phyloP scores from a whole-genome alignment of 257 asterid genomes.

The Galeopsis tetrahit region DNA sequence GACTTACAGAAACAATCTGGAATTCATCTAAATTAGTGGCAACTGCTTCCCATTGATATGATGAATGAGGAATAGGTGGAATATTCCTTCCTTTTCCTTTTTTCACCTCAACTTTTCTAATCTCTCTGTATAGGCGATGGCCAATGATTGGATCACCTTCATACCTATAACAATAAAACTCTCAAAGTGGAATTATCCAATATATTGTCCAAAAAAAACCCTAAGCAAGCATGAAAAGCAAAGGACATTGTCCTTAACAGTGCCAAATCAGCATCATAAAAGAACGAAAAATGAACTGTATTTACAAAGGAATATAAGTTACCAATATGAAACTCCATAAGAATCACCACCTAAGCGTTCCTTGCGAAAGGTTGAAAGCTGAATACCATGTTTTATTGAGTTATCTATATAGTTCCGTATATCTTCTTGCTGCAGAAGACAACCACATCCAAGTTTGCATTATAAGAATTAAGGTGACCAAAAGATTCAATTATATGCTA shows the following conservation, averaged over 20 bases:
- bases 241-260: background rate
- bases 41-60: slow-evolving; percentile 95
- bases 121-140: slow-evolving; percentile 91
- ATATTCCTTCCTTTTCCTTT: slow-evolving; percentile 86
- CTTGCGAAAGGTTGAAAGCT: slow-evolving; percentile 77
- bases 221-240: background rate
- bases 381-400: slow-evolving; percentile 78
- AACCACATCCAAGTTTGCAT: slow-evolving; percentile 31
- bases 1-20: slow-evolving; percentile 84
- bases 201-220: background rate
- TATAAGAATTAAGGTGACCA: background rate
- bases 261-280: slow-evolving; percentile 6
- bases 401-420: slow-evolving; percentile 78
- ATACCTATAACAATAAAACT: slow-evolving; percentile 54
- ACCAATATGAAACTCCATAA: slow-evolving; percentile 95
- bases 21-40: slow-evolving; percentile 96
- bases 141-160: slow-evolving; percentile 93
- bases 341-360: slow-evolving; percentile 97
- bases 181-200: slow-evolving; percentile 24
- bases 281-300: background rate
- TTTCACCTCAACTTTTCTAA: slow-evolving; percentile 83
- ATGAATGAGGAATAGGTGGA: slow-evolving; percentile 78
- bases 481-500: background rate
- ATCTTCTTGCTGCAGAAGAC: slow-evolving; percentile 94
- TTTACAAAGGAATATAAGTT: slow-evolving; percentile 32